These are phyloP conservation scores for Plasmodium falciparum DNA, from an alignment of 169 alveolate species.

Conservation along the genomic window DNA sequence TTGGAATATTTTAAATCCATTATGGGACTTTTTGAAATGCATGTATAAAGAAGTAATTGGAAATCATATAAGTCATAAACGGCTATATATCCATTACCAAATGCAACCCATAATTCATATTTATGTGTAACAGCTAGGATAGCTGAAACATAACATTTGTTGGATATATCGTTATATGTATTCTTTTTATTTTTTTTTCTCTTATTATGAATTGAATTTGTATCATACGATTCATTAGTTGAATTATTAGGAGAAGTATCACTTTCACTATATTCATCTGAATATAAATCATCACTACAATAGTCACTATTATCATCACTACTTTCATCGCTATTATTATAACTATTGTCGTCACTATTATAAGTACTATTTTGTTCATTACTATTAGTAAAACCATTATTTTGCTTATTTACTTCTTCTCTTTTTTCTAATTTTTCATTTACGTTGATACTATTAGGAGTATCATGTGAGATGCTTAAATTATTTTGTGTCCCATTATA, in stretches of 20 bases:
- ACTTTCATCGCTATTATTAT: constrained; percentile 14
- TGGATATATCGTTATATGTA: background rate
- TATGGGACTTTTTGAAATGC: constrained; percentile 71
- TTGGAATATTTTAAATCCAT: constrained; percentile 74
- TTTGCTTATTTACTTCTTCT: background rate
- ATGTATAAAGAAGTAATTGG: constrained; percentile 65
- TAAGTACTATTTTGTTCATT: background rate
- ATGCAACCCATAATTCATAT: constrained; percentile 74
- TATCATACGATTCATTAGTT: constrained; percentile 26
- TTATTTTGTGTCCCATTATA: background rate
- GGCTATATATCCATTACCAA: constrained; percentile 76
- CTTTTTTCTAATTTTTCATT: background rate
- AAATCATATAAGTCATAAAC: constrained; percentile 71
- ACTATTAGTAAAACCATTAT: background rate
- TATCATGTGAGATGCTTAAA: too few species aligned
- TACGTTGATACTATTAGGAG: background rate
- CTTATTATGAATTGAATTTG: background rate
- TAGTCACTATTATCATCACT: background rate
- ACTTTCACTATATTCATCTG: background rate
- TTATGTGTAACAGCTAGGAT: constrained; percentile 73
- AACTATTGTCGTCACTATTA: background rate
- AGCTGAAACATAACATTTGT: constrained; percentile 65
- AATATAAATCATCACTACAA: background rate
- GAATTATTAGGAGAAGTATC: constrained; percentile 13
- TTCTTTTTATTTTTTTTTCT: constrained; percentile 12